Conservation (phyloP, 2,329 filamentous ascomycete species). For the Orbilia brochopaga region DNA sequence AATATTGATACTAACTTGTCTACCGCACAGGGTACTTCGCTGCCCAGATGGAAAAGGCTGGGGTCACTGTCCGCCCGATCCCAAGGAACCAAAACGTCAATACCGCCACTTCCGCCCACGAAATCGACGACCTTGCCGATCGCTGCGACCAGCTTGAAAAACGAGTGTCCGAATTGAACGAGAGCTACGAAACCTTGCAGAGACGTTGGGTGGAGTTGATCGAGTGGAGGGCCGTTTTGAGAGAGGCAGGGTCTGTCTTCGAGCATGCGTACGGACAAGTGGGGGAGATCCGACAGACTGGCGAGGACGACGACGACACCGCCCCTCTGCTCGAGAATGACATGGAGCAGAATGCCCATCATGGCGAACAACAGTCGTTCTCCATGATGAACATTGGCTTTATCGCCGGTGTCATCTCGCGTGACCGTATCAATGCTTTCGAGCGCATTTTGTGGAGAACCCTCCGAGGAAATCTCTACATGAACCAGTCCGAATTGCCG, state of each 20-base stretch:
- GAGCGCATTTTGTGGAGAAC: slow-evolving; percentile 98
- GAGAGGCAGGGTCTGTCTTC: slow-evolving; percentile 96
- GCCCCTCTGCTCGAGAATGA: slow-evolving; percentile 85
- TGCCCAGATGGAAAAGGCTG: slow-evolving; percentile 90
- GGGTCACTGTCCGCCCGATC: slow-evolving; percentile 83
- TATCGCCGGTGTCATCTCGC: slow-evolving; percentile 90
- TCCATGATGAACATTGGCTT: slow-evolving; percentile 73
- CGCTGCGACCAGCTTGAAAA: slow-evolving; percentile 91
- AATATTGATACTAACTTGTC: slow-evolving; percentile 52
- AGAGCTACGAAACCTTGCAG: slow-evolving; percentile 98
- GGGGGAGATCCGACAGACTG: slow-evolving; percentile 78
- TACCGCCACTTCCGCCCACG: slow-evolving; percentile 84
- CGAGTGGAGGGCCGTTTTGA: slow-evolving; percentile 97
- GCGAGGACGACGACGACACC: slow-evolving; percentile 82
- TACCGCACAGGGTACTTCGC: slow-evolving; percentile 79
- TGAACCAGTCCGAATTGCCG: slow-evolving; percentile 99
- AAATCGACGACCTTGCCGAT: slow-evolving; percentile 95
- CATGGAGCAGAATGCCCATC: slow-evolving; percentile 87
- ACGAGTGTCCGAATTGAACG: slow-evolving; percentile 87
- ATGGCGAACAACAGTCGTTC: slow-evolving; percentile 75
- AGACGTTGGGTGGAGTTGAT: slow-evolving; percentile 95
- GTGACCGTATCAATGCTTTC: slow-evolving; percentile 91
- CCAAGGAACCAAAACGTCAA: slow-evolving; percentile 88
- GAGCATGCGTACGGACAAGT: slow-evolving; percentile 94
- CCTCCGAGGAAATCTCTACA: slow-evolving; percentile 95